These are phyloP conservation scores for Nigrospora osmanthi DNA, from an alignment of 2,329 filamentous ascomycete genomes.

Conservation along the genomic window DNA sequence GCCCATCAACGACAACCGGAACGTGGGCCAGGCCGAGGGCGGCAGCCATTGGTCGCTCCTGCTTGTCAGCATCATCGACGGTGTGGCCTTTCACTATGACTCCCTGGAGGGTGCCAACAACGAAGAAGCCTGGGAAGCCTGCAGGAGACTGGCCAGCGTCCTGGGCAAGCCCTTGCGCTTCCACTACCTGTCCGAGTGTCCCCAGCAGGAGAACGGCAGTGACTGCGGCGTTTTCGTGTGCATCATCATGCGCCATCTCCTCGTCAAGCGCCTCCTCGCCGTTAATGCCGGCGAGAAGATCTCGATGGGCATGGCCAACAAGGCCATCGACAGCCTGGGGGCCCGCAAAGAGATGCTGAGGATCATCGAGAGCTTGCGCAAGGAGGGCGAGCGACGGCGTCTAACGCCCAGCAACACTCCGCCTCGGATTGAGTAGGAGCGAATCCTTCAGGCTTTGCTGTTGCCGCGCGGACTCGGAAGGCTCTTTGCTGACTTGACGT, in stretches of 20 bases:
- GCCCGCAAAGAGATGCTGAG: slow-evolving; percentile 86
- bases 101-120: slow-evolving; percentile 71
- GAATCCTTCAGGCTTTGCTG: no score
- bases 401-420: slow-evolving; percentile 31
- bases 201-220: slow-evolving; percentile 84
- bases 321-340: slow-evolving; percentile 70
- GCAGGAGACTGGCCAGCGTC: slow-evolving; percentile 60
- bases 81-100: slow-evolving; percentile 95
- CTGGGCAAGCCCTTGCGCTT: slow-evolving; percentile 64
- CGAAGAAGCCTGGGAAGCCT: slow-evolving; percentile 61
- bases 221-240: slow-evolving; percentile 97
- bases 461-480: no score
- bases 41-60: slow-evolving; percentile 94
- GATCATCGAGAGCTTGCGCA: slow-evolving; percentile 79
- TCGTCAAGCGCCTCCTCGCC: slow-evolving; percentile 73
- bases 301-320: slow-evolving; percentile 86
- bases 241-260: slow-evolving; percentile 87
- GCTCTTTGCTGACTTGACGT: no score
- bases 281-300: slow-evolving; percentile 80
- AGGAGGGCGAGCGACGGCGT: slow-evolving; percentile 74
- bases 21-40: slow-evolving; percentile 71
- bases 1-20: slow-evolving; percentile 83
- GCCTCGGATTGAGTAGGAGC: slow-evolving; percentile 33
- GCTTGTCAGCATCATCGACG: slow-evolving; percentile 80
- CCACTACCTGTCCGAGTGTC: slow-evolving; percentile 74